These are phyloP conservation scores for Xylaria sp. DNA, from an alignment of 2,329 filamentous ascomycete species.

Conservation along the genomic window DNA sequence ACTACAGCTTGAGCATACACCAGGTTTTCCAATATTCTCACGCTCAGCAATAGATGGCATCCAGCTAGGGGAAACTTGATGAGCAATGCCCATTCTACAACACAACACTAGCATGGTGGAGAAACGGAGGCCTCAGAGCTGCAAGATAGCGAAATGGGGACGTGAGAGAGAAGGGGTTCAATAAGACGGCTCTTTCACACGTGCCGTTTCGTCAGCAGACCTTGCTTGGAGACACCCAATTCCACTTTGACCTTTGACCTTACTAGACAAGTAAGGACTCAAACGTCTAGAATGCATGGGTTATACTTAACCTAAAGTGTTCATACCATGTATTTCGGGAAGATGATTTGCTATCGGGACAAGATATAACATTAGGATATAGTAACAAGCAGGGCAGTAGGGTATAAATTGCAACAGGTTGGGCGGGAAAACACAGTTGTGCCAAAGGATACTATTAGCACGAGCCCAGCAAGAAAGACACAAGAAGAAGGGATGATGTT, in stretches of 20 bases:
- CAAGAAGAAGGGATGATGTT: neutral
- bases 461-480: neutral
- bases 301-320: constrained; percentile 1
- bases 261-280: constrained; percentile 29
- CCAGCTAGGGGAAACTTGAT: constrained; percentile 19
- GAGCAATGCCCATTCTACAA: constrained; percentile 2
- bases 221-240: constrained; percentile 26
- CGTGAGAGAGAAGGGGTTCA: constrained; percentile 14
- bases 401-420: neutral
- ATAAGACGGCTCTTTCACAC: constrained; percentile 24
- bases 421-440: neutral
- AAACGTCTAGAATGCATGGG: constrained; percentile 22
- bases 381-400: constrained; percentile 5
- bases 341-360: neutral
- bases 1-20: neutral
- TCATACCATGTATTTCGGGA: constrained; percentile 2
- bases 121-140: constrained; percentile 38
- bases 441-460: neutral
- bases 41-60: neutral
- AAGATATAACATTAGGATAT: constrained; percentile 6
- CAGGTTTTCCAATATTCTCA: constrained; percentile 1
- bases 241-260: constrained; percentile 33
- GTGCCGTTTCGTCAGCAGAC: constrained; percentile 35
- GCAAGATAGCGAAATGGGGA: constrained; percentile 26
- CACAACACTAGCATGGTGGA: constrained; percentile 24